Evolutionary conservation across 2,329 filamentous ascomycete species (phyloP).

Genomic region (Zymoseptoria crescenta): DNA sequence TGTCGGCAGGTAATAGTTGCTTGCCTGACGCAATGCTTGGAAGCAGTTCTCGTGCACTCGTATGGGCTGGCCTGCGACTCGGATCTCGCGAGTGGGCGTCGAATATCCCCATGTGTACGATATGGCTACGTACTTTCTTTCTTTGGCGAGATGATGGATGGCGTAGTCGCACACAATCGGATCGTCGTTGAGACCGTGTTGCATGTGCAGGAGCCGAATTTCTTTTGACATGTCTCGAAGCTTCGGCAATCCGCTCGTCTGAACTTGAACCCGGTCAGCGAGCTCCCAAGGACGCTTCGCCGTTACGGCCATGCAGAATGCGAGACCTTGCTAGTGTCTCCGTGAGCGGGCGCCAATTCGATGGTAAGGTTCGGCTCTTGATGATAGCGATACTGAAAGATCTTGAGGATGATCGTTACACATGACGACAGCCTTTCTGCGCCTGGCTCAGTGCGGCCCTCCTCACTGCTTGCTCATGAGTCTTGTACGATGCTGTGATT

Average conservation of each 20-base stretch:
- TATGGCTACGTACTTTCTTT: neutral
- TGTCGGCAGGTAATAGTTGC: neutral
- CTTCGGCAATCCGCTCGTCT: neutral
- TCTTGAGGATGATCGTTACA: neutral
- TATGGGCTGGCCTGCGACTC: neutral
- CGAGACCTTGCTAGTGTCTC: neutral
- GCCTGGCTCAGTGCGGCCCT: neutral
- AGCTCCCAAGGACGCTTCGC: neutral
- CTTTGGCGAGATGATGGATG: neutral
- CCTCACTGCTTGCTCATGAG: neutral
- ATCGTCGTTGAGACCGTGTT: neutral
- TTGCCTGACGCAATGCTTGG: conserved; percentile 1
- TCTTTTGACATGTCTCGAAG: neutral
- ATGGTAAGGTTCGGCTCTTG: neutral
- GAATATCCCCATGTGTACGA: conserved; percentile 3
- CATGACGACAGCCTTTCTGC: neutral
- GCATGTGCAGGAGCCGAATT: neutral
- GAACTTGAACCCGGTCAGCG: neutral
- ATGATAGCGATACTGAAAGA: neutral
- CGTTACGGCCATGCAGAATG: neutral
- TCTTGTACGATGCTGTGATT: neutral
- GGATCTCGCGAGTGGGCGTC: neutral
- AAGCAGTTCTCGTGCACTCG: conserved; percentile 1
- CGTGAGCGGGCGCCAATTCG: neutral
- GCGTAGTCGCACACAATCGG: neutral